Conservation (phyloP, 148 eudicot genomes). For the Rhododendron molle region DNA sequence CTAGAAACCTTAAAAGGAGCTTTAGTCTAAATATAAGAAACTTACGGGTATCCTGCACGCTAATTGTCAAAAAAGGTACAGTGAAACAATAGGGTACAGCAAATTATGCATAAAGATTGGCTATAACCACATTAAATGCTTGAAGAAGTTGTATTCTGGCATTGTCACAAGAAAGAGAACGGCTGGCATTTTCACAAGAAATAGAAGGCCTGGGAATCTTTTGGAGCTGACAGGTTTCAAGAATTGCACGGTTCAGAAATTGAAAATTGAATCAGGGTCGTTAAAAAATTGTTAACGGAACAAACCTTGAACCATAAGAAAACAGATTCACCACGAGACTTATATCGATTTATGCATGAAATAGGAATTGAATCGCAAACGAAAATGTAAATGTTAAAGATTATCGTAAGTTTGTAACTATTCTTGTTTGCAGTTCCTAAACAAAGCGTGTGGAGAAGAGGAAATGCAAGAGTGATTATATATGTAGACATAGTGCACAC, state of each 20-base stretch:
- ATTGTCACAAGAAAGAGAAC: neutral
- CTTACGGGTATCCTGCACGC: neutral
- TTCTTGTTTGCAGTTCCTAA: neutral
- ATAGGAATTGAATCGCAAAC: neutral
- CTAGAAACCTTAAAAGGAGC: neutral
- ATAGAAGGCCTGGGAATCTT: neutral
- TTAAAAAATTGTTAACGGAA: neutral
- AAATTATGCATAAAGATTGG: neutral
- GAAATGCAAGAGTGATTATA: neutral
- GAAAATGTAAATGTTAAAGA: neutral
- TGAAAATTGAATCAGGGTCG: neutral
- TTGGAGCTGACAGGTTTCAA: neutral
- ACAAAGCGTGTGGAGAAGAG: neutral
- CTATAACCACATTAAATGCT: neutral
- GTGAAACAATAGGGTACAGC: neutral
- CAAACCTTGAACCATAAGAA: neutral
- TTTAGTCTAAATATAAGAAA: neutral
- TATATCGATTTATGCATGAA: neutral
- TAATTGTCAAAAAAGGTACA: neutral
- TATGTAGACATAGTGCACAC: neutral
- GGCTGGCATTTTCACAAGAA: neutral
- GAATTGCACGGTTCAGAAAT: neutral
- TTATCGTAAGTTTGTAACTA: neutral
- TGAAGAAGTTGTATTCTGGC: neutral
- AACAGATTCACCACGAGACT: neutral